Base-by-base conservation (phyloP, 2,329 filamentous ascomycete genomes). In the Penicillium sp. region DNA sequence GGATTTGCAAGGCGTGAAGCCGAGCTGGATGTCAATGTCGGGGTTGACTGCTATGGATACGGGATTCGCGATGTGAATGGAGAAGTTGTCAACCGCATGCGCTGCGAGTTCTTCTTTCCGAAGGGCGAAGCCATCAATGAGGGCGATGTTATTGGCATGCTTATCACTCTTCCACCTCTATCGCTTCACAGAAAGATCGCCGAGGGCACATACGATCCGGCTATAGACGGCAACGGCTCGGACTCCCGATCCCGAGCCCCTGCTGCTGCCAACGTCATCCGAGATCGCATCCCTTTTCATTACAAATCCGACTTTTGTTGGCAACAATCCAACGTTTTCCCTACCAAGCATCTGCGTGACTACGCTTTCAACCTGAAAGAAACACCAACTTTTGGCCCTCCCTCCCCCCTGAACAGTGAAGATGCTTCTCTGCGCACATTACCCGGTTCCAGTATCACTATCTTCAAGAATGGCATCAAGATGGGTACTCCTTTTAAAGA, bases 261-360 rank as follows among this genome's bases (percentile, higher is more conserved):
- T n/a, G 76, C 79, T 45, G 78, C 78, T 0, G 70, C 80, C 11
- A 93, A 97, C 63, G 86, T 97, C 47, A 87, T 98, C 44, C 87
- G 94, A 47, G 94, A 98, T 65, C 86, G 93, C 33, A 88, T 96
- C 30, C 90, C 93, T 1, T 94, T 97, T 51, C 83, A 90, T 7
- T 94, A 94, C 73, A 96, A 95, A 66, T 82, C 85, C 28, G 88
- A 94, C 63, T 85, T 90, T 37, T 95, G 94, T 70, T 96, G 95
- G 65, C 91, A 97, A 44, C 67, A 70, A 47, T 68, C 63, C n/a
- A 67, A 69, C 25, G 57, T 70, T 63, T 86, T 91, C 54, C 76
- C 87, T 0, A 85, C 84, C 8, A 94, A 94, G 62, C 85, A 94
- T 51, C 80, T 97, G 27, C 90, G 96, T 56, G 86, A 94, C 40